phyloP scores from a whole-genome alignment of 768 basidiomycete species.

The Tulasnella sp. region DNA sequence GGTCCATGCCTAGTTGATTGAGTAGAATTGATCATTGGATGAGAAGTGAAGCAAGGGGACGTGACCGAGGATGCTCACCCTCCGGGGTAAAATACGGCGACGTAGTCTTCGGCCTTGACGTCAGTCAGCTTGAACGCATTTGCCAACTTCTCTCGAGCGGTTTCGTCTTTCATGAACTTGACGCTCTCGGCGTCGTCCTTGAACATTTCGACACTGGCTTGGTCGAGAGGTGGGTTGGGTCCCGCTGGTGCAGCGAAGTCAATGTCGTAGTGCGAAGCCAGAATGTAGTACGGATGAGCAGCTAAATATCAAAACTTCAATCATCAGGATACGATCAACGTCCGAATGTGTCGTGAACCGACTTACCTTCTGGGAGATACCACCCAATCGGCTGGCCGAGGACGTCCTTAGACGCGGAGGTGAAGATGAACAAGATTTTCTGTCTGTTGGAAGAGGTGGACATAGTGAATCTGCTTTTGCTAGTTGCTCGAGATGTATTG shows the following conservation, averaged over 20 bases:
- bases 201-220: constrained; percentile 40
- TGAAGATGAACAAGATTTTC: constrained; percentile 57
- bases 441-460: background rate
- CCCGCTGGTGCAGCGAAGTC: constrained; percentile 52
- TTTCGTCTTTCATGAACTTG: constrained; percentile 48
- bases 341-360: background rate
- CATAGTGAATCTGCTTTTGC: too few species aligned
- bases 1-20: constrained; percentile 46
- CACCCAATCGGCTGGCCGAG: constrained; percentile 23
- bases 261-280: constrained; percentile 39
- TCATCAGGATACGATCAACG: background rate
- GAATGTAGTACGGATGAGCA: constrained; percentile 56
- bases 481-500: too few species aligned
- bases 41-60: background rate
- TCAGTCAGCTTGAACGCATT: constrained; percentile 49
- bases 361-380: constrained; percentile 51
- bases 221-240: constrained; percentile 60
- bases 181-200: constrained; percentile 39
- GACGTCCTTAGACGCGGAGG: constrained; percentile 49
- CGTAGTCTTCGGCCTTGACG: constrained; percentile 49
- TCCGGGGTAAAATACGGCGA: constrained; percentile 66
- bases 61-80: constrained; percentile 30
- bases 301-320: constrained; percentile 25
- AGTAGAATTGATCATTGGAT: background rate
- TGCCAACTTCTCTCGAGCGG: constrained; percentile 40